Base-by-base conservation (phyloP, 768 basidiomycete species). In the Trametes punicea region DNA sequence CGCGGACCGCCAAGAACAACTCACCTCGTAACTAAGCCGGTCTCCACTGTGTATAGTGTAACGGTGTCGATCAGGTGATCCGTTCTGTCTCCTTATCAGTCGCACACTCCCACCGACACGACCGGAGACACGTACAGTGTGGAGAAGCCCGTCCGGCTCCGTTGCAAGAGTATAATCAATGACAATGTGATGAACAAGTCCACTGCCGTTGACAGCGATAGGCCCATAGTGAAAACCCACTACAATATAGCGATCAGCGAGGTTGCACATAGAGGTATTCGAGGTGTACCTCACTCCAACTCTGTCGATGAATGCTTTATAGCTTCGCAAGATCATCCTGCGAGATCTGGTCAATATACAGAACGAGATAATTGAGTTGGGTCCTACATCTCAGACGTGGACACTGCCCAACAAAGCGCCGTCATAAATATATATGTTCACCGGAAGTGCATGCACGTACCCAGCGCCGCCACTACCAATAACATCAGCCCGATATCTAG, bases 201-300 rank as follows among this genome's bases (percentile, higher is more conserved):
- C 44, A 65, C 57, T 7, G 54, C 59, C 0, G 67, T 56, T 16
- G 68, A 66, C 18, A 67, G 30, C 1, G 52, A 56, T 23, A 69
- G 60, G 16, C 66, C 67, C 30, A 60, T 46, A 9, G 67, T 69
- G 55, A 69, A 69, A 6, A 69, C 51, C 66, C 65, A 69, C 68
- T 69, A 41, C 21, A 25, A 16, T 0, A 39, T 20, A 8, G 18
- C 18, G 23, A 26, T 57, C 21, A 57, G 40, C 25, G n/a, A 36
- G 16, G 11, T 6, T 8, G 5, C 42, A 27, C 6, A 25, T 26
- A 23, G 11, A 21, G 42, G 6, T 13, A 16, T 2, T 15, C 3
- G 6, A 7, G 18, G 29, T 16, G 11, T 23, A 58, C 6, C 59
- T 3, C 46, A 64, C 65, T 29, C 62, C 46, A 30, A 63, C 59